Conservation (phyloP, 768 basidiomycete species). For the Kwoniella heveanensis region DNA sequence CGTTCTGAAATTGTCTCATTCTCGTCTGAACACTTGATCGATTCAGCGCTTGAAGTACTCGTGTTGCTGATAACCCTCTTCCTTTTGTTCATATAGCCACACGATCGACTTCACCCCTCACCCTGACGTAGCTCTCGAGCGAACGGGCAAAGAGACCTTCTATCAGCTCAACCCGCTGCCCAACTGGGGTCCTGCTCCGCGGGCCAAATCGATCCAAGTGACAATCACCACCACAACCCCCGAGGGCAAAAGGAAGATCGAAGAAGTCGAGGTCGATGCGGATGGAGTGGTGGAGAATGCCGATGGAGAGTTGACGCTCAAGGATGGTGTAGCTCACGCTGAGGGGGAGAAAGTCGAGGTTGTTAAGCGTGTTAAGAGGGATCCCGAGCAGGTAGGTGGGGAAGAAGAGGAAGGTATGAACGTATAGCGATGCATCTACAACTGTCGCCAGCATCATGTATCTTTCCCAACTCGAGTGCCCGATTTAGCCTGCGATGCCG, state of each 20-base stretch:
- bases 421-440: background rate
- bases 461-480: too few relatives aligned
- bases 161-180: constrained; percentile 77
- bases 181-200: constrained; percentile 82
- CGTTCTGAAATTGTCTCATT: too few relatives aligned
- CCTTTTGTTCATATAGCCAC: constrained; percentile 42
- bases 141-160: constrained; percentile 40
- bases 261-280: constrained; percentile 2
- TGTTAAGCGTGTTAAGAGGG: background rate
- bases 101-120: constrained; percentile 77
- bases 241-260: constrained; percentile 19
- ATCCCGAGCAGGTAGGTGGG: constrained; percentile 2
- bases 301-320: constrained; percentile 6
- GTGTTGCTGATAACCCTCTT: constrained; percentile 8
- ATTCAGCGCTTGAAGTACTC: background rate
- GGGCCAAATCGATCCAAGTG: constrained; percentile 44
- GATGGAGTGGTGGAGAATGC: constrained; percentile 12
- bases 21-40: too few relatives aligned
- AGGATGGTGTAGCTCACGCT: background rate
- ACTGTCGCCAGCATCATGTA: too few relatives aligned
- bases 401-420: constrained; percentile 21
- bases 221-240: background rate
- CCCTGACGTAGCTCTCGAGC: constrained; percentile 61
- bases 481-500: too few relatives aligned
- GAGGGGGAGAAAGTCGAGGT: constrained; percentile 14